Conservation (phyloP, 2,329 filamentous ascomycete genomes). For the Cryphonectria radicalis region DNA sequence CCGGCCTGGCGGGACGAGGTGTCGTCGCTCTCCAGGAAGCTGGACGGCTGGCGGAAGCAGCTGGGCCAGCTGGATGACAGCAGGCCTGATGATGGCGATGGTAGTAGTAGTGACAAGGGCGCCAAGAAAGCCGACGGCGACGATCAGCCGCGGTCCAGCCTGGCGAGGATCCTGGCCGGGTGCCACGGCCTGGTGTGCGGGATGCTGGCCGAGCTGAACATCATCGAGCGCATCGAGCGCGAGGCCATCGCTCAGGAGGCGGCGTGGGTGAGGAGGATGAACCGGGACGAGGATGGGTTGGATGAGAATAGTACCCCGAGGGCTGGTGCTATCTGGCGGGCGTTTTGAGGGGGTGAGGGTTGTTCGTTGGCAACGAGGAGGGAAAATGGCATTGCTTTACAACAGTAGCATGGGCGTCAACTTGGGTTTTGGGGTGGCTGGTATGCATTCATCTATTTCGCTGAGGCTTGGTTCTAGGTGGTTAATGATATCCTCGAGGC, state of each 20-base stretch:
- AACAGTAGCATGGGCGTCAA: background rate
- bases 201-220: slow-evolving; percentile 65
- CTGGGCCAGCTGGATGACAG: slow-evolving; percentile 48
- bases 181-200: slow-evolving; percentile 55
- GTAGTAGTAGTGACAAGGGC: slow-evolving; percentile 17
- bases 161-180: slow-evolving; percentile 53
- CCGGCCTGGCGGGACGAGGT: slow-evolving; percentile 63
- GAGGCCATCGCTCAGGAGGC: slow-evolving; percentile 61
- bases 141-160: slow-evolving; percentile 41
- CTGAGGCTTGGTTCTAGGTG: no score
- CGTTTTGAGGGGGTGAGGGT: slow-evolving; percentile 32
- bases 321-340: slow-evolving; percentile 56
- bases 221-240: slow-evolving; percentile 65
- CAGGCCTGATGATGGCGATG: slow-evolving; percentile 28
- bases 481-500: background rate
- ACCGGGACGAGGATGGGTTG: slow-evolving; percentile 42
- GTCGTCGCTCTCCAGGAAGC: slow-evolving; percentile 52
- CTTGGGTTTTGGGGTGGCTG: background rate
- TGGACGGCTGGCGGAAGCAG: slow-evolving; percentile 58
- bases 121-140: slow-evolving; percentile 15
- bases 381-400: background rate
- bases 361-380: no score
- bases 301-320: slow-evolving; percentile 35
- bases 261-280: slow-evolving; percentile 62
- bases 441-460: no score